These are phyloP conservation scores for Rasamsonia emersonii DNA, from an alignment of 2,329 filamentous ascomycete genomes.

Conservation along the genomic window DNA sequence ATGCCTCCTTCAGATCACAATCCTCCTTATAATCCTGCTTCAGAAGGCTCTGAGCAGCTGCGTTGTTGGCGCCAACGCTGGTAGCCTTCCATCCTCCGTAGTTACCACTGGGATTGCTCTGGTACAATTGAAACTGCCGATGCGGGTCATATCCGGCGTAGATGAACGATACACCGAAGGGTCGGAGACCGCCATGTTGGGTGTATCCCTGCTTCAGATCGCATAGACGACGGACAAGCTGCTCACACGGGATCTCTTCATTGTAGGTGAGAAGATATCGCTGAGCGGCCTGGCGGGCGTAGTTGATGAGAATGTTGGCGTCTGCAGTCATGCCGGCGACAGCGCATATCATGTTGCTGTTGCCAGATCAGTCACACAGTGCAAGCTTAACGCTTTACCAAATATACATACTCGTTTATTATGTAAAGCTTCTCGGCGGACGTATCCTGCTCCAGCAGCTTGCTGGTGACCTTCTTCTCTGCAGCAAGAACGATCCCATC, in stretches of 20 bases:
- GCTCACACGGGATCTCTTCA: slow-evolving; percentile 98
- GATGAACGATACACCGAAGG: slow-evolving; percentile 98
- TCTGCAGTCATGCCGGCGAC: slow-evolving; percentile 99
- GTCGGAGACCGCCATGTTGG: slow-evolving; percentile 94
- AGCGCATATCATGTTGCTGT: slow-evolving; percentile 98
- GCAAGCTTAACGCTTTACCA: too few species aligned
- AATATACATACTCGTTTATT: slow-evolving; percentile 75
- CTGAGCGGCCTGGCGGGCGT: slow-evolving; percentile 92
- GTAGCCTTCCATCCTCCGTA: slow-evolving; percentile 99
- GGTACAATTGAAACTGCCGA: slow-evolving; percentile 95
- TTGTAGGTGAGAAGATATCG: slow-evolving; percentile 98
- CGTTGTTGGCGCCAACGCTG: slow-evolving; percentile 95
- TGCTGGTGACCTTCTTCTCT: slow-evolving; percentile 98
- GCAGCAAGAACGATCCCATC: slow-evolving; percentile 98
- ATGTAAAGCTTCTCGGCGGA: slow-evolving; percentile 99
- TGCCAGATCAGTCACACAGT: slow-evolving; percentile 1
- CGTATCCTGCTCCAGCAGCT: slow-evolving; percentile 97
- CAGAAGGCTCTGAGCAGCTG: slow-evolving; percentile 88
- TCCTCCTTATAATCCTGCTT: slow-evolving; percentile 99
- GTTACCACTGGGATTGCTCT: slow-evolving; percentile 97
- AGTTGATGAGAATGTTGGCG: slow-evolving; percentile 99
- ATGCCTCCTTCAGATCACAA: slow-evolving; percentile 90
- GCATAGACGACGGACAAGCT: slow-evolving; percentile 91
- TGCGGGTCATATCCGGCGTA: slow-evolving; percentile 97
- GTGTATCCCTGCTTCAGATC: slow-evolving; percentile 99